Conservation (phyloP, 495 filamentous ascomycete species). For the Podospora pseudocomata region DNA sequence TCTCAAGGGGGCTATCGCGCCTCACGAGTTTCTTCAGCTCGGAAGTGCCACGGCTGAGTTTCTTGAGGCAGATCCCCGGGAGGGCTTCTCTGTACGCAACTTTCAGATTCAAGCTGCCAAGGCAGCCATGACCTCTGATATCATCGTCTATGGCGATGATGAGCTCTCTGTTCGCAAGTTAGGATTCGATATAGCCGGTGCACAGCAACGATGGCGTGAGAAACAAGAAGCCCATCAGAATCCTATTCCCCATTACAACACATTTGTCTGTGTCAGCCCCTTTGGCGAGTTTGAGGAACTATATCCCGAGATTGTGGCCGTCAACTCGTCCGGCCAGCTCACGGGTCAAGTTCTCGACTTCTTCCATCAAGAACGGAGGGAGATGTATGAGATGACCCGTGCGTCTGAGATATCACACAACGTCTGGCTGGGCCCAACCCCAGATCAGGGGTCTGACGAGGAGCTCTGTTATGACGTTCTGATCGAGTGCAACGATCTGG, state of each 20-base stretch:
- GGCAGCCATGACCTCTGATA: slow-evolving; percentile 80
- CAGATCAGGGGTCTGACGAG: slow-evolving; percentile 56
- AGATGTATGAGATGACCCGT: slow-evolving; percentile 91
- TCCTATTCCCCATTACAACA: slow-evolving; percentile 67
- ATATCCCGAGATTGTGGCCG: slow-evolving; percentile 65
- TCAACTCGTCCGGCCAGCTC: slow-evolving; percentile 66
- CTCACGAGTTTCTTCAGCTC: slow-evolving; percentile 67
- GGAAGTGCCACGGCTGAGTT: slow-evolving; percentile 49
- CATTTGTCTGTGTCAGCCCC: slow-evolving; percentile 66
- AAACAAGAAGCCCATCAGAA: slow-evolving; percentile 55
- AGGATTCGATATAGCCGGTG: slow-evolving; percentile 67
- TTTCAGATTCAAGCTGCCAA: slow-evolving; percentile 97
- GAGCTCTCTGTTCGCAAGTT: slow-evolving; percentile 58
- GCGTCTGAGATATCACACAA: slow-evolving; percentile 84
- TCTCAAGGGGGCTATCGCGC: slow-evolving; percentile 79
- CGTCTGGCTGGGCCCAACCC: slow-evolving; percentile 87
- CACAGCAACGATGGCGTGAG: slow-evolving; percentile 70
- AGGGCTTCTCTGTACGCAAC: slow-evolving; percentile 83
- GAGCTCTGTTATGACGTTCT: slow-evolving; percentile 60
- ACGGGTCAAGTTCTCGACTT: slow-evolving; percentile 87
- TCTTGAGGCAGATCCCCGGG: slow-evolving; percentile 72
- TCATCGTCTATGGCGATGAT: slow-evolving; percentile 84
- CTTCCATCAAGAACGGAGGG: slow-evolving; percentile 78
- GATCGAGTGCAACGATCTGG: slow-evolving; percentile 84
- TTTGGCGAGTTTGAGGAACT: slow-evolving; percentile 72